Percentiles rank a stretch among this genome's conserved stretches.
These are phyloP conservation scores for Gastrolobium bilobum DNA, from an alignment of 306 rosid genomes.

Conservation along the genomic window DNA sequence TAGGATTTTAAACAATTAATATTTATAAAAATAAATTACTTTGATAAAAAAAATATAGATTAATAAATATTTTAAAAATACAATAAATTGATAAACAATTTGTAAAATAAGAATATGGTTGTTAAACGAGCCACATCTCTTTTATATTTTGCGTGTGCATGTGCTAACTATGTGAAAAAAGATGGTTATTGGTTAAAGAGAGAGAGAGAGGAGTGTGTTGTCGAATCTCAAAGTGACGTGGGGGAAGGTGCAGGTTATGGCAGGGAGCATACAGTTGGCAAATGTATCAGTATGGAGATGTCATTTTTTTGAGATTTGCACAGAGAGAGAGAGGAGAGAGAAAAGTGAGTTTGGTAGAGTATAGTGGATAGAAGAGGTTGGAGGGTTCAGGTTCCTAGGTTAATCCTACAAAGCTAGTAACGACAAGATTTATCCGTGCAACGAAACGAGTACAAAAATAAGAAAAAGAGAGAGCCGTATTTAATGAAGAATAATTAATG, in stretches of 20 bases:
- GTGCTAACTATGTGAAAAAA: too few species aligned
- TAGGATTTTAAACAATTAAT: too few species aligned
- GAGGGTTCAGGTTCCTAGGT: constrained; percentile 43
- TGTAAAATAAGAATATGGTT: too few species aligned
- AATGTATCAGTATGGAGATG: constrained; percentile 19
- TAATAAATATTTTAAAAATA: too few species aligned
- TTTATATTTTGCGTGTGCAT: too few species aligned
- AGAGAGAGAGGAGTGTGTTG: constrained; percentile 23
- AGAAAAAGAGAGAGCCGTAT: not conserved
- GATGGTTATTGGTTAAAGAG: not conserved
- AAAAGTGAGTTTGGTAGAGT: not conserved
- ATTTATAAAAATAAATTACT: too few species aligned
- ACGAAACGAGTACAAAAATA: not conserved
- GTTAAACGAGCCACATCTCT: too few species aligned
- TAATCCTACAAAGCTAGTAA: constrained; percentile 36
- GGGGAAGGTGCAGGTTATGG: constrained; percentile 50
- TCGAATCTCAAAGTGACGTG: constrained; percentile 66
- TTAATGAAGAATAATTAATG: constrained; percentile 11
- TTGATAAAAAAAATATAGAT: too few species aligned
- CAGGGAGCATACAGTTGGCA: constrained; percentile 55
- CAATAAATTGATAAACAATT: too few species aligned
- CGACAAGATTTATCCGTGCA: constrained; percentile 45
- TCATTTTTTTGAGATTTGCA: constrained; percentile 49
- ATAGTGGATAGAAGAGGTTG: not conserved
- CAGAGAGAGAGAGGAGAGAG: not conserved